These are phyloP conservation scores for Amanita molliuscula DNA, from an alignment of 768 basidiomycete genomes.

Conservation along the genomic window DNA sequence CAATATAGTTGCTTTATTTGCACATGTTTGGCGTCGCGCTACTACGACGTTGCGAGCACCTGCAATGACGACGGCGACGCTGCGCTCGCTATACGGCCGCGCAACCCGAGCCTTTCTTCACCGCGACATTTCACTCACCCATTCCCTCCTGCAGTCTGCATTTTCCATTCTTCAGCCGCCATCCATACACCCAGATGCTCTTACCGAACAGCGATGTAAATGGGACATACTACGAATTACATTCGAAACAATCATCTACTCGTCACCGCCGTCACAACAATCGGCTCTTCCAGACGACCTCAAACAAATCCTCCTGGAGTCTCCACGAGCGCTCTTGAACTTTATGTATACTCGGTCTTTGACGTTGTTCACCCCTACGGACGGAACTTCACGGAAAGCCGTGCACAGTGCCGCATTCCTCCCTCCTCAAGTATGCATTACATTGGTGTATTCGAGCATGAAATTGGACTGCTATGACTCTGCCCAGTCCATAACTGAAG, in stretches of 20 bases:
- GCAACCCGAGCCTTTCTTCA: slow-evolving; percentile 74
- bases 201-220: slow-evolving; percentile 54
- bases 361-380: slow-evolving; percentile 50
- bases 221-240: slow-evolving; percentile 87
- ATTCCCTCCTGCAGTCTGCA: slow-evolving; percentile 57
- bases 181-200: slow-evolving; percentile 22
- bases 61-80: slow-evolving; percentile 31
- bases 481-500: slow-evolving; percentile 60
- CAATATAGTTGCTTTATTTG: too few species aligned
- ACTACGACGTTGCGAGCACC: background rate
- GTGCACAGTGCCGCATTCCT: slow-evolving; percentile 41
- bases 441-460: slow-evolving; percentile 60
- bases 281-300: slow-evolving; percentile 41
- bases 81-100: slow-evolving; percentile 66
- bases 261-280: slow-evolving; percentile 37
- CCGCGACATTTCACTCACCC: slow-evolving; percentile 57
- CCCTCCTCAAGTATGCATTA: slow-evolving; percentile 59
- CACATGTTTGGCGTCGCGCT: too few species aligned
- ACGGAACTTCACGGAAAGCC: slow-evolving; percentile 22
- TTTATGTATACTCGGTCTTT: slow-evolving; percentile 56
- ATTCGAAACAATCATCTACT: slow-evolving; percentile 64
- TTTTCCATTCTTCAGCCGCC: slow-evolving; percentile 49
- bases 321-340: slow-evolving; percentile 48
- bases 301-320: slow-evolving; percentile 40
- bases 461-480: slow-evolving; percentile 52